Evolutionary conservation across 805 yeast genomes (phyloP).

Genomic region (Phaffomyces opuntiae): DNA sequence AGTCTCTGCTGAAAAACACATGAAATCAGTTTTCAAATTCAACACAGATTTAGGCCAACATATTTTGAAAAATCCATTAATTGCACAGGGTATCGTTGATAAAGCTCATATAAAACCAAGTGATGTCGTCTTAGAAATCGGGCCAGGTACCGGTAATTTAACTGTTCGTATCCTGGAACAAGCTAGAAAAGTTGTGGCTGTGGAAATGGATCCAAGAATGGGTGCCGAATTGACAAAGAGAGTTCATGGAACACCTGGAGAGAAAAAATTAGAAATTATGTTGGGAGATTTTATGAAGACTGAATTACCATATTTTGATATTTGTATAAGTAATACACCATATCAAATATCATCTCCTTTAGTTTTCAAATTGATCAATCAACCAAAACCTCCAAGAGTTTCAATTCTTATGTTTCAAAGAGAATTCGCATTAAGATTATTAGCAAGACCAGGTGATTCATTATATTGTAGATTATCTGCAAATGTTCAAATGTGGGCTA

Average conservation of each 20-base stretch:
- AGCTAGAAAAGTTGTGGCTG: constrained; percentile 91
- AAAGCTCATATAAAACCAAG: constrained; percentile 90
- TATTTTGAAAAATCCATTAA: constrained; percentile 89
- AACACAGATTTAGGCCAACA: constrained; percentile 97
- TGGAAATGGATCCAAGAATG: constrained; percentile 99
- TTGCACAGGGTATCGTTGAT: constrained; percentile 97
- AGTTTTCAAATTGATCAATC: constrained; percentile 85
- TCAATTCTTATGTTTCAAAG: constrained; percentile 96
- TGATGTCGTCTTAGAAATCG: constrained; percentile 91
- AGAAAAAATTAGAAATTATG: constrained; percentile 83
- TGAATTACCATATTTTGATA: constrained; percentile 89
- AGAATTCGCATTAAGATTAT: constrained; percentile 87
- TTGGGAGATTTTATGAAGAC: constrained; percentile 96
- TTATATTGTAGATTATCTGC: constrained; percentile 91
- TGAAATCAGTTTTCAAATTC: constrained; percentile 87
- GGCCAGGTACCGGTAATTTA: constrained; percentile 98
- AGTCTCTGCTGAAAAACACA: constrained; percentile 64
- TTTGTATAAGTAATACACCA: constrained; percentile 95
- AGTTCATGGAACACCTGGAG: constrained; percentile 94
- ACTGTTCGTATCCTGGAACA: constrained; percentile 89
- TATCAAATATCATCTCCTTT: constrained; percentile 96
- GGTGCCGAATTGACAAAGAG: constrained; percentile 97
- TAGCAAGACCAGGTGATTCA: constrained; percentile 96
- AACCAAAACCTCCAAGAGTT: constrained; percentile 91
- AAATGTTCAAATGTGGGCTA: constrained; percentile 99